phyloP scores from a whole-genome alignment of 768 basidiomycete species.

The Piloderma croceum region DNA sequence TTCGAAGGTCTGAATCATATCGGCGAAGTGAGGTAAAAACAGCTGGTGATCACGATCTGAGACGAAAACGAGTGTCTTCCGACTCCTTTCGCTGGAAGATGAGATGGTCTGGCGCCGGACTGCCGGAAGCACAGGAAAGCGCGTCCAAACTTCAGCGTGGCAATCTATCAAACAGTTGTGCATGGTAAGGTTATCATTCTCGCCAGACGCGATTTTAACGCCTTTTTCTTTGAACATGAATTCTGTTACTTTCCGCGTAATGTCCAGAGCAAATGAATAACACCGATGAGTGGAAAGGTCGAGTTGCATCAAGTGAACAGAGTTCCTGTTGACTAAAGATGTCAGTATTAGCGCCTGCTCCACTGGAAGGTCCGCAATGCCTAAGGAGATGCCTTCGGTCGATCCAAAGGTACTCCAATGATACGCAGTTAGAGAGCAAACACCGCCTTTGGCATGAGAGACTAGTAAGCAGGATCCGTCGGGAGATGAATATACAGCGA shows the following conservation, averaged over 20 bases:
- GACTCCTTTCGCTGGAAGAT: slow-evolving; percentile 26
- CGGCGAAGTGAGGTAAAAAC: slow-evolving; percentile 39
- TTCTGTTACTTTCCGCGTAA: slow-evolving; percentile 51
- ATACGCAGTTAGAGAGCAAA: slow-evolving; percentile 32
- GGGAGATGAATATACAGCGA: slow-evolving; percentile 40
- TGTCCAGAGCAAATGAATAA: slow-evolving; percentile 42
- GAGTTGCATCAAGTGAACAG: slow-evolving; percentile 39
- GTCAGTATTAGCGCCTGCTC: slow-evolving; percentile 33
- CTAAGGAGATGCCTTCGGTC: slow-evolving; percentile 35
- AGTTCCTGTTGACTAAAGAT: slow-evolving; percentile 38
- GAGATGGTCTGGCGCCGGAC: slow-evolving; percentile 41
- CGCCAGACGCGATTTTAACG: slow-evolving; percentile 11
- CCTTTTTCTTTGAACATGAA: slow-evolving; percentile 49
- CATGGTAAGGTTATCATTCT: slow-evolving; percentile 16
- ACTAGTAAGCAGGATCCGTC: slow-evolving; percentile 50
- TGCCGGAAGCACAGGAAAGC: slow-evolving; percentile 53
- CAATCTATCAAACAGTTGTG: slow-evolving; percentile 53
- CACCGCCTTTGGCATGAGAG: slow-evolving; percentile 18
- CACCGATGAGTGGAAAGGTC: slow-evolving; percentile 27
- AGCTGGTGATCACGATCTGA: slow-evolving; percentile 30
- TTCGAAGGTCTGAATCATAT: slow-evolving; percentile 44
- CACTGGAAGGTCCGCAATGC: slow-evolving; percentile 22
- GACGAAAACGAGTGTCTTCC: slow-evolving; percentile 39
- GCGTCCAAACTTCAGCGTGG: slow-evolving; percentile 52
- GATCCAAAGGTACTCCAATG: slow-evolving; percentile 58